These are phyloP conservation scores for Leucosporidium creatinivorum DNA, from an alignment of 768 basidiomycete species.

Conservation along the genomic window DNA sequence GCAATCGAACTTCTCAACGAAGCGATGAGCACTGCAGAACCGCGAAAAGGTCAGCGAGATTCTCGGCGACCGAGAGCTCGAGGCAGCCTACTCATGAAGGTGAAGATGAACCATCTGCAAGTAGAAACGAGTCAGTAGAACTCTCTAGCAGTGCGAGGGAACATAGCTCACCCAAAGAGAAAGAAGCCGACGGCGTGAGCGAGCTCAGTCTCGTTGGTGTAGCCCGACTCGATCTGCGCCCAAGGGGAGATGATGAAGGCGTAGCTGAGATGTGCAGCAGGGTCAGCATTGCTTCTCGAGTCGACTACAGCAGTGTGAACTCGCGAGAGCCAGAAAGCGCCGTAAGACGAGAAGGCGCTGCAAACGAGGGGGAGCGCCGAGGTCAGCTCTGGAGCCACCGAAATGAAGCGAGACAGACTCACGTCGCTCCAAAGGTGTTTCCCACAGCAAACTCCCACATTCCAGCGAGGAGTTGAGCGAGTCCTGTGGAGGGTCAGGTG, in stretches of 20 bases:
- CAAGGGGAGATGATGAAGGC: slow-evolving; percentile 65
- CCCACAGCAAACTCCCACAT: slow-evolving; percentile 41
- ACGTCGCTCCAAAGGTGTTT: slow-evolving; percentile 42
- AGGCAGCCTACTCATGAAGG: slow-evolving; percentile 12
- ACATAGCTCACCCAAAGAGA: slow-evolving; percentile 54
- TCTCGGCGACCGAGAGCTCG: slow-evolving; percentile 8
- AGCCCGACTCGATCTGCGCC: slow-evolving; percentile 56
- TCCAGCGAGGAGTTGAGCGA: slow-evolving; percentile 35
- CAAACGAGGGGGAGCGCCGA: background rate
- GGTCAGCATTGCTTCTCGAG: background rate
- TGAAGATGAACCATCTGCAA: slow-evolving; percentile 46
- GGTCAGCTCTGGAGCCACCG: background rate
- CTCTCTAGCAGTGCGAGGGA: too few relatives aligned
- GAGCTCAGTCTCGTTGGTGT: slow-evolving; percentile 45
- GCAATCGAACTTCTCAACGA: slow-evolving; percentile 44
- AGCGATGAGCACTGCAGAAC: slow-evolving; percentile 35
- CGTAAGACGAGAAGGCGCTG: slow-evolving; percentile 53
- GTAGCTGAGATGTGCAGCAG: slow-evolving; percentile 40
- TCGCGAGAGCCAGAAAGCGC: slow-evolving; percentile 75
- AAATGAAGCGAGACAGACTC: background rate
- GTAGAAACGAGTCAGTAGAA: background rate
- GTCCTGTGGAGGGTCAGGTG: slow-evolving; percentile 12
- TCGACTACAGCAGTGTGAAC: background rate
- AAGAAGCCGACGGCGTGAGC: slow-evolving; percentile 59
- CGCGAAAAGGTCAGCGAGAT: slow-evolving; percentile 50